Conservation (phyloP, 768 basidiomycete species). For the Serendipita vermifera region DNA sequence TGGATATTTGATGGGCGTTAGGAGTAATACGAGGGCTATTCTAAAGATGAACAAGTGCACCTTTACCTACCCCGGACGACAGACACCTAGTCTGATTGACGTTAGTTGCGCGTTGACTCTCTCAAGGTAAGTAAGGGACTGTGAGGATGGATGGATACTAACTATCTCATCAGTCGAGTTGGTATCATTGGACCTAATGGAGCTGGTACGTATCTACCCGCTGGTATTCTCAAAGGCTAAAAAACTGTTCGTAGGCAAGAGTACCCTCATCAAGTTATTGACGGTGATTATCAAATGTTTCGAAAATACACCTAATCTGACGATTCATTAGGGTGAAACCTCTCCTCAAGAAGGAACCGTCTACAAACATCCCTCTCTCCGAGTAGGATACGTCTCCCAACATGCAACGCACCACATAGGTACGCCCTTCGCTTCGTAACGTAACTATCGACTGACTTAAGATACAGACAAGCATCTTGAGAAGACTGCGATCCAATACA, state of each 20-base stretch:
- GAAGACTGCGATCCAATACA: constrained; percentile 93
- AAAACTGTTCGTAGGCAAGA: not conserved
- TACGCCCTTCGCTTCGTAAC: constrained; percentile 20
- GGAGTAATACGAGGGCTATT: constrained; percentile 91
- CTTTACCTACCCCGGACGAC: constrained; percentile 82
- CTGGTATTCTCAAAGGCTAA: not conserved
- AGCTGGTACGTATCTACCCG: constrained; percentile 70
- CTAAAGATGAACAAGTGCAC: constrained; percentile 85
- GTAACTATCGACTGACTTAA: constrained; percentile 9
- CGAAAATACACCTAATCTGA: constrained; percentile 11
- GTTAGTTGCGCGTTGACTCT: constrained; percentile 90
- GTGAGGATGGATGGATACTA: constrained; percentile 14
- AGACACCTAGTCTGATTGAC: constrained; percentile 66
- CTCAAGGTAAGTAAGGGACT: constrained; percentile 46
- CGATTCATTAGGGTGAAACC: constrained; percentile 62
- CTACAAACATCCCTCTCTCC: constrained; percentile 86
- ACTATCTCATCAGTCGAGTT: constrained; percentile 51
- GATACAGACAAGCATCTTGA: constrained; percentile 74
- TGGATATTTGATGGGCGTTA: constrained; percentile 92
- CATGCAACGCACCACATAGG: constrained; percentile 96
- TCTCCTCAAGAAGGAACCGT: constrained; percentile 82
- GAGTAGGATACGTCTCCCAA: constrained; percentile 94
- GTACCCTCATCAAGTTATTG: constrained; percentile 81
- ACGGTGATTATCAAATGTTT: constrained; percentile 38
- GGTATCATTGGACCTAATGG: constrained; percentile 89